Conservation (phyloP, 2,329 filamentous ascomycete species). For the Bipolaris sorokiniana region DNA sequence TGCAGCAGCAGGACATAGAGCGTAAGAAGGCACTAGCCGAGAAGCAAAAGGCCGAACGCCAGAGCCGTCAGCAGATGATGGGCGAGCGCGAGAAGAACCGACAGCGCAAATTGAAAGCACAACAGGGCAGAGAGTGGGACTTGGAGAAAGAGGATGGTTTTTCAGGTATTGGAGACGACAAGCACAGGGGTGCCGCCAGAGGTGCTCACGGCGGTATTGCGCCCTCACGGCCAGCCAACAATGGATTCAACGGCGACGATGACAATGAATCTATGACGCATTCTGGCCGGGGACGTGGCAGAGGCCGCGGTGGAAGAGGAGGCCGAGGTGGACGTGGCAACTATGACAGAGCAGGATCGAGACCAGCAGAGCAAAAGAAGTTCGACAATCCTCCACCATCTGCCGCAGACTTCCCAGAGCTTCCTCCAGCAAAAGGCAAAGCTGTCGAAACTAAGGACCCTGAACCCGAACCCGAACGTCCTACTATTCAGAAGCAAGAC, state of each 20-base stretch:
- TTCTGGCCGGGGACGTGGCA: slow-evolving; percentile 35
- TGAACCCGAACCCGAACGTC: slow-evolving; percentile 27
- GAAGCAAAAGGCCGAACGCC: slow-evolving; percentile 54
- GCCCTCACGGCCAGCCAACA: slow-evolving; percentile 35
- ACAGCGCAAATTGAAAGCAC: slow-evolving; percentile 63
- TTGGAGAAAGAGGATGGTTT: slow-evolving; percentile 66
- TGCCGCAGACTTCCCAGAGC: slow-evolving; percentile 54
- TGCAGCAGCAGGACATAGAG: slow-evolving; percentile 57
- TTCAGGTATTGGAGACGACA: slow-evolving; percentile 50
- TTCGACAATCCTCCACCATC: slow-evolving; percentile 41
- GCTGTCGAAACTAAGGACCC: slow-evolving; percentile 27
- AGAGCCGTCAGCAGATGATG: slow-evolving; percentile 65
- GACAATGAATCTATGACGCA: slow-evolving; percentile 26
- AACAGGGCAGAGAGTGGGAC: slow-evolving; percentile 68
- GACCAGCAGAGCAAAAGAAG: slow-evolving; percentile 18
- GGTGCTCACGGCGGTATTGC: slow-evolving; percentile 61
- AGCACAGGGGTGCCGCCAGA: slow-evolving; percentile 54
- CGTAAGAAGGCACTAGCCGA: slow-evolving; percentile 46
- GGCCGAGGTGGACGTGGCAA: slow-evolving; percentile 40
- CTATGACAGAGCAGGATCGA: slow-evolving; percentile 18
- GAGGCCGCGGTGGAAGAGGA: slow-evolving; percentile 44
- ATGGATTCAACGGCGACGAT: slow-evolving; percentile 22
- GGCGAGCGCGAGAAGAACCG: slow-evolving; percentile 67
- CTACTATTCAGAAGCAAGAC: slow-evolving; percentile 39
- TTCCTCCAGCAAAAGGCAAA: slow-evolving; percentile 43